Evolutionary conservation across 2,329 filamentous ascomycete genomes (phyloP).

Genomic region (Stagonosporopsis rhizophila): DNA sequence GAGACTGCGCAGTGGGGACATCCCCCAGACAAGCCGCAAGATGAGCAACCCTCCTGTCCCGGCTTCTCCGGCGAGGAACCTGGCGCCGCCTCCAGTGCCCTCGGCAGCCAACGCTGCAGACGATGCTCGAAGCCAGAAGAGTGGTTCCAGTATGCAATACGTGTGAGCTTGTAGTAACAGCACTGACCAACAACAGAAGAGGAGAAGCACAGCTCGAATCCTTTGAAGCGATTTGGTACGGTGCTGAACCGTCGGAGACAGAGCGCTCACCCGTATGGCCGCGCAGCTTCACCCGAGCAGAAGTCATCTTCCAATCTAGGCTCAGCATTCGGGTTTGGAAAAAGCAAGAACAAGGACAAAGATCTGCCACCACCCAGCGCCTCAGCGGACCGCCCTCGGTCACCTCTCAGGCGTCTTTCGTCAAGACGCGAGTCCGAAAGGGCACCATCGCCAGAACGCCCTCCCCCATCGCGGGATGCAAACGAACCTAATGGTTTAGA

Average conservation of each 20-base stretch:
- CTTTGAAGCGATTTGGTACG: slow-evolving; percentile 52
- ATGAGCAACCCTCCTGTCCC: slow-evolving; percentile 34
- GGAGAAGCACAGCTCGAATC: slow-evolving; percentile 48
- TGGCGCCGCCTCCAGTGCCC: slow-evolving; percentile 45
- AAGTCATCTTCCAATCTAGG: slow-evolving; percentile 63
- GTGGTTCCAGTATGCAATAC: slow-evolving; percentile 32
- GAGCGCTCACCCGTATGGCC: slow-evolving; percentile 50
- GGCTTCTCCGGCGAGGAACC: slow-evolving; percentile 41
- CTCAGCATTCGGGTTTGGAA: slow-evolving; percentile 67
- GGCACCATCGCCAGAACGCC: slow-evolving; percentile 44
- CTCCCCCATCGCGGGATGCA: slow-evolving; percentile 31
- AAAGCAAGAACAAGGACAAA: slow-evolving; percentile 70
- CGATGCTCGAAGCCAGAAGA: slow-evolving; percentile 63
- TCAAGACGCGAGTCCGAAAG: slow-evolving; percentile 40
- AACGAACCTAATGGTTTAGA: slow-evolving; percentile 42
- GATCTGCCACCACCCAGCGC: slow-evolving; percentile 45
- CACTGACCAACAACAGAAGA: slow-evolving; percentile 34
- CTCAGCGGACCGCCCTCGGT: slow-evolving; percentile 42
- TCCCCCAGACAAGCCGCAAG: slow-evolving; percentile 41
- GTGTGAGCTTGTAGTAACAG: too few relatives aligned
- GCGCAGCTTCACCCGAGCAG: slow-evolving; percentile 55
- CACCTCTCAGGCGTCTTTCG: slow-evolving; percentile 42
- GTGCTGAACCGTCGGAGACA: slow-evolving; percentile 49
- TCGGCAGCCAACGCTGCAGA: slow-evolving; percentile 52
- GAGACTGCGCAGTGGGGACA: slow-evolving; percentile 51